Conservation (phyloP, 208 protist species). For the Leishmania amazonensis region DNA sequence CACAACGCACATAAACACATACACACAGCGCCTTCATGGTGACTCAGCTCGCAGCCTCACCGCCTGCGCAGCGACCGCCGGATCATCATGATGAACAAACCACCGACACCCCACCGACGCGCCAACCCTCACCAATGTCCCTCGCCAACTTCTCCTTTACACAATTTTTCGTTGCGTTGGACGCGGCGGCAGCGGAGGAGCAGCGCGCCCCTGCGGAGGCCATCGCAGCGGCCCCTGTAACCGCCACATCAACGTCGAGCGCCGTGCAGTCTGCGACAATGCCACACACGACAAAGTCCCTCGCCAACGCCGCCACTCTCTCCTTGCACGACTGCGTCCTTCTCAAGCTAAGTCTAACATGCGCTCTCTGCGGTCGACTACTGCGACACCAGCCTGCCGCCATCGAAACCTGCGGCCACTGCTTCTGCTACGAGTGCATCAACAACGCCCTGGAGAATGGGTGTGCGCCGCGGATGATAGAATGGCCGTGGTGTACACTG, state of each 20-base stretch:
- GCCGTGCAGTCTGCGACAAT: neutral
- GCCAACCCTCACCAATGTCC: neutral
- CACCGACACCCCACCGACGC: neutral
- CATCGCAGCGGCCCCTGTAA: neutral
- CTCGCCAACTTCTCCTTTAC: slow-evolving; percentile 31
- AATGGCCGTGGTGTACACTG: slow-evolving; percentile 39
- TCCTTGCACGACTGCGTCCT: slow-evolving; percentile 25
- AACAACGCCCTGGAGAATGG: slow-evolving; percentile 67
- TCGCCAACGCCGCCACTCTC: neutral
- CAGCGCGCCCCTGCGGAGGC: neutral
- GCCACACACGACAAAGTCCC: neutral
- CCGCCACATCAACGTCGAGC: neutral
- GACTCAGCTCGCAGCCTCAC: neutral
- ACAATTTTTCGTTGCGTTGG: slow-evolving; percentile 12
- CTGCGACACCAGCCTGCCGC: slow-evolving; percentile 45
- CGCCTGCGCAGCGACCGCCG: neutral
- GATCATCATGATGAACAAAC: neutral
- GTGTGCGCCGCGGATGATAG: slow-evolving; percentile 27
- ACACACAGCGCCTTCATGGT: neutral
- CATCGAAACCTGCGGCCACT: slow-evolving; percentile 76
- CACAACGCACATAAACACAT: neutral
- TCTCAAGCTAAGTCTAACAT: slow-evolving; percentile 49
- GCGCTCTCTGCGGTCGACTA: slow-evolving; percentile 51
- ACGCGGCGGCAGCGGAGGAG: slow-evolving; percentile 6
- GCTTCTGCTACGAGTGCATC: slow-evolving; percentile 79